These are phyloP conservation scores for Xylariaceae sp. DNA, from an alignment of 2,329 filamentous ascomycete species.

Conservation along the genomic window DNA sequence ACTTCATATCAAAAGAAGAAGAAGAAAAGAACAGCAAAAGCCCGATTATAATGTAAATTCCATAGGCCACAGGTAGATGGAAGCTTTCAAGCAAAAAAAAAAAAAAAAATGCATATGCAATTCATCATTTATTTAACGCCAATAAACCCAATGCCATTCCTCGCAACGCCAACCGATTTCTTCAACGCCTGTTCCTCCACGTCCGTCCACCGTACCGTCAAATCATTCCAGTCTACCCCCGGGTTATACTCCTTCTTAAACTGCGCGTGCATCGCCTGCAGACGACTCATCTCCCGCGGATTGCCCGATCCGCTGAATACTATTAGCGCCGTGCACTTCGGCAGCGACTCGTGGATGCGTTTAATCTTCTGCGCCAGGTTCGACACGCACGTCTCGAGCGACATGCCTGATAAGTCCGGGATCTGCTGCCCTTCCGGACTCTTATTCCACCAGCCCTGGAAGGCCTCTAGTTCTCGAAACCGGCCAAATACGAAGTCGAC, in stretches of 20 bases:
- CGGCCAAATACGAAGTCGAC: conserved; percentile 64
- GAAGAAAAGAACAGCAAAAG: too few species aligned
- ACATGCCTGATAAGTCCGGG: conserved; percentile 26
- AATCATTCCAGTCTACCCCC: conserved; percentile 59
- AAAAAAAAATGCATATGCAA: too few species aligned
- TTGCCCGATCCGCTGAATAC: conserved; percentile 62
- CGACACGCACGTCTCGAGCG: conserved; percentile 42
- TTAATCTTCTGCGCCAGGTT: conserved; percentile 45
- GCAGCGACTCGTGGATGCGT: conserved; percentile 52
- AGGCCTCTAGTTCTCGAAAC: conserved; percentile 59
- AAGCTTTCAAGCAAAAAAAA: too few species aligned
- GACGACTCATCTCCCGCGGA: conserved; percentile 58
- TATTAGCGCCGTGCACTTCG: conserved; percentile 60
- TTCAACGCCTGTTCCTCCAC: conserved; percentile 57
- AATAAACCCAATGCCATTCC: conserved; percentile 60
- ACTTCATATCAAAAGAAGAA: too few species aligned
- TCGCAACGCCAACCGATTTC: conserved; percentile 50
- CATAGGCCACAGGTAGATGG: too few species aligned
- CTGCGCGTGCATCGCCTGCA: conserved; percentile 55
- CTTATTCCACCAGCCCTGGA: conserved; percentile 63
- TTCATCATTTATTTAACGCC: conserved; percentile 48
- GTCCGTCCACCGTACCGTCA: conserved; percentile 64
- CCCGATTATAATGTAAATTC: too few species aligned
- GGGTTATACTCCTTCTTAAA: conserved; percentile 61
- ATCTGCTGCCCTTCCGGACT: conserved; percentile 31